These are phyloP conservation scores for Asterochloris erici DNA, from an alignment of 139 green algal genomes.

Conservation along the genomic window DNA sequence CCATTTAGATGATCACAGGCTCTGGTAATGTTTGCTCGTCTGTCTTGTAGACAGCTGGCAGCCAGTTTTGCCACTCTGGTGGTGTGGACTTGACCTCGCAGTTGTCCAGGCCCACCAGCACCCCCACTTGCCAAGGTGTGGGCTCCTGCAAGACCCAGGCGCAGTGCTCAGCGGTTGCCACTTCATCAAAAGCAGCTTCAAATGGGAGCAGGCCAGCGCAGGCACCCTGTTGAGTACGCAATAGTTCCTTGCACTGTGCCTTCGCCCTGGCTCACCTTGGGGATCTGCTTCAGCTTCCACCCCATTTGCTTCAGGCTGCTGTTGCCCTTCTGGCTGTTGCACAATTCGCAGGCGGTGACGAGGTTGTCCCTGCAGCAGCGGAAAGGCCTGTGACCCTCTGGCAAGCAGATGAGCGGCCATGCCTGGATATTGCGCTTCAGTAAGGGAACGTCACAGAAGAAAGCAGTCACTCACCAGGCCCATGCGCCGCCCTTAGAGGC, in stretches of 20 bases:
- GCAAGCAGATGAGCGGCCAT: too few relatives aligned
- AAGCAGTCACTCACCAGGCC: constrained; percentile 39
- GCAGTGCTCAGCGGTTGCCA: too few relatives aligned
- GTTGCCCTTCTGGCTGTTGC: constrained; percentile 56
- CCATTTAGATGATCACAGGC: too few relatives aligned
- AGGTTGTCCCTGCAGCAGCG: constrained; percentile 24
- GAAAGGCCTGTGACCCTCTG: too few relatives aligned
- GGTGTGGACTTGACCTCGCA: too few relatives aligned
- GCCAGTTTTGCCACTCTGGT: neutral
- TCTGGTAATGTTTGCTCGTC: too few relatives aligned
- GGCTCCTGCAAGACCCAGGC: constrained; percentile 20
- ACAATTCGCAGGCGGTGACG: constrained; percentile 52
- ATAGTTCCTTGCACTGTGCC: too few relatives aligned
- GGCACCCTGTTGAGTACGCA: too few relatives aligned
- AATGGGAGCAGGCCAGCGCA: too few relatives aligned
- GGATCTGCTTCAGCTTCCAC: constrained; percentile 43
- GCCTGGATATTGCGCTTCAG: too few relatives aligned
- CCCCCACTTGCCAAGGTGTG: constrained; percentile 20
- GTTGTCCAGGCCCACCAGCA: constrained; percentile 19
- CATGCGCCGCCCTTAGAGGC: constrained; percentile 40
- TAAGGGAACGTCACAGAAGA: too few relatives aligned
- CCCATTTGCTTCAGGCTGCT: constrained; percentile 49
- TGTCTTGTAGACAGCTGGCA: neutral
- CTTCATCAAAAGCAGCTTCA: too few relatives aligned
- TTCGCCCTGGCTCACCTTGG: constrained; percentile 6